Evolutionary conservation across 176 grass and related monocot species (phyloP), one percentile per base, ranked within the genome.

Genomic region (Oryza coarctata): DNA sequence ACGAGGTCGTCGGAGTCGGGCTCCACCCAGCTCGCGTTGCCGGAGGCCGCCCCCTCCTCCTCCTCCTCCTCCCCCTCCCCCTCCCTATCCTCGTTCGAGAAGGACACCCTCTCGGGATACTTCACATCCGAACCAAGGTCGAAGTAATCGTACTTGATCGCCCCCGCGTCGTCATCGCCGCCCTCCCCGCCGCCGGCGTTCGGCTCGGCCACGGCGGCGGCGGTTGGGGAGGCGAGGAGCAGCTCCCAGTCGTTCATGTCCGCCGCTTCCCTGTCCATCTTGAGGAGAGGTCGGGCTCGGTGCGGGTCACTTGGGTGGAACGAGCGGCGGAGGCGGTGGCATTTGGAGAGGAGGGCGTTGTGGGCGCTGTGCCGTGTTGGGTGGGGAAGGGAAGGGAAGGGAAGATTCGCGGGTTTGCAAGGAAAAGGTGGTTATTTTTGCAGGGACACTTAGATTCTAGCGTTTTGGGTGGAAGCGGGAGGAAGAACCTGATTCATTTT

Each of bases 111-210:
- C 76, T 74, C n/a, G 2, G 85, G 30, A 68, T 91, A 93, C 76
- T 84, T 84, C 38, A 45, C 74, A 35, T 86, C 85, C 9, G 85
- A 93, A 60, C 80, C 85, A 44, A 99, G 91, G 25, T 86, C 85
- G 93, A 95, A 95, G 84, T 95, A 95, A 71, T 95, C 96, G 55
- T 80, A 33, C 89, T 95, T 94, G 85, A 99, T 95, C 18, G 87
- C 89, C 9, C 89, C 96, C 7, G 79, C 91, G 36, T 90, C 91
- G 18, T 87, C 83, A 1, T 72, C 49, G 13, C 44, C 87, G 28
- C 13, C 72, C 65, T 73, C 82, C 27, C 52, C 81, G 23, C 22
- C 35, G 29, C 13, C 77, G 22, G 43, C 82, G 22, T 49, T 76
- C 15, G 34, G 29, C 32, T 63, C 80, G 18, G 58, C 45, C 7